Conservation (phyloP, 371 early-diverging fungal genomes). For the Encephalitozoon romaleae region DNA sequence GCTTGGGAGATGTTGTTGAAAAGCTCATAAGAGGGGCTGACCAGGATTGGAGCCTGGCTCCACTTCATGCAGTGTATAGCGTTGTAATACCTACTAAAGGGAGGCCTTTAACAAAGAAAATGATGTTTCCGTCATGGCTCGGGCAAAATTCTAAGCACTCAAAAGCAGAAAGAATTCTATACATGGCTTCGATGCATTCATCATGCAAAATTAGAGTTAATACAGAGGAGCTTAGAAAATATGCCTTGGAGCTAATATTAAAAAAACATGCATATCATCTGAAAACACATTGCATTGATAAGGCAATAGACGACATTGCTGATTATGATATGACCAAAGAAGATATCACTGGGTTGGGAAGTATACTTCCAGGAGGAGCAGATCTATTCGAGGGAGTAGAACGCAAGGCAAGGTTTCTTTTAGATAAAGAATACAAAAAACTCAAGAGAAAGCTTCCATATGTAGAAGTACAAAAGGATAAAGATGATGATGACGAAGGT, state of each 20-base stretch:
- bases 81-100: conserved; percentile 72
- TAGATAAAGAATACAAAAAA: conserved; percentile 67
- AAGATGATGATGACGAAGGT: background rate
- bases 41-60: conserved; percentile 81
- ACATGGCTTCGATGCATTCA: conserved; percentile 73
- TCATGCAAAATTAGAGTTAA: conserved; percentile 63
- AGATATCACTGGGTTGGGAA: conserved; percentile 71
- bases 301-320: conserved; percentile 73
- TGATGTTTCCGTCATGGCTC: conserved; percentile 66
- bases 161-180: conserved; percentile 68
- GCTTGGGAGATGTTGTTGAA: conserved; percentile 74
- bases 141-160: conserved; percentile 77
- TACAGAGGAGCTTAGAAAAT: conserved; percentile 58
- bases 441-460: conserved; percentile 62
- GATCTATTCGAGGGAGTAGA: conserved; percentile 65
- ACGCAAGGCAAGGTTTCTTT: conserved; percentile 67
- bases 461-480: background rate
- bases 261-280: conserved; percentile 10
- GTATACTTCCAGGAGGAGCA: conserved; percentile 65
- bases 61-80: conserved; percentile 75
- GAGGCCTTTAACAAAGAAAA: conserved; percentile 16
- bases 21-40: conserved; percentile 67
- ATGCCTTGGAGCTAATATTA: conserved; percentile 24
- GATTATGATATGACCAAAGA: conserved; percentile 75
- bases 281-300: conserved; percentile 64